These are phyloP conservation scores for Beta corolliflora DNA, from an alignment of 179 eudicot species.

Conservation along the genomic window DNA sequence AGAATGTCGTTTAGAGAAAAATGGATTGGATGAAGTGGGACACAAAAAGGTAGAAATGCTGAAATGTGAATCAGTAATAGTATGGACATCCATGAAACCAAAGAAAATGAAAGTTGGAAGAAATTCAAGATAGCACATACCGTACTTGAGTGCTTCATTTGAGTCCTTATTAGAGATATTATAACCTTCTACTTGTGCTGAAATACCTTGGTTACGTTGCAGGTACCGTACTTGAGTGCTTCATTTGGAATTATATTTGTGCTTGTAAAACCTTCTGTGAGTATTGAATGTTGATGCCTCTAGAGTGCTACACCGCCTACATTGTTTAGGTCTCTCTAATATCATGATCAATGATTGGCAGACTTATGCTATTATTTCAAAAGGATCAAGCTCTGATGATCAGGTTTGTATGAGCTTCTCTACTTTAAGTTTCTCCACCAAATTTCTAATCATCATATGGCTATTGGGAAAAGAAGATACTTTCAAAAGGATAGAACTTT, in stretches of 20 bases:
- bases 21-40: no score
- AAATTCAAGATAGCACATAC: neutral
- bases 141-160: neutral
- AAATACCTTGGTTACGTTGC: conserved; percentile 24
- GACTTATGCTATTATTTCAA: conserved; percentile 84
- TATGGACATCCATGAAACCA: no score
- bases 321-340: neutral
- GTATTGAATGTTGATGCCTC: conserved; percentile 21
- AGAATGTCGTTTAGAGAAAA: no score
- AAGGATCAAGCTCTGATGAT: conserved; percentile 66
- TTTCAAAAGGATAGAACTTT: neutral
- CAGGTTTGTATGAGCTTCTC: conserved; percentile 57
- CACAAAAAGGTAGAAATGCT: no score
- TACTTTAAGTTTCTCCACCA: neutral
- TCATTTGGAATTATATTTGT: conserved; percentile 74
- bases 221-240: conserved; percentile 88
- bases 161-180: no score
- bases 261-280: conserved; percentile 73
- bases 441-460: neutral
- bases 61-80: no score
- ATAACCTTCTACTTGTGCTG: neutral
- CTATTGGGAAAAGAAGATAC: neutral
- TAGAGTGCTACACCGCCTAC: neutral
- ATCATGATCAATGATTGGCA: conserved; percentile 30
- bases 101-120: no score